Percentiles rank a stretch among this genome's conserved stretches.
Evolutionary conservation across 2,329 filamentous ascomycete genomes (phyloP).

Genomic region (Aspergillus fischeri): DNA sequence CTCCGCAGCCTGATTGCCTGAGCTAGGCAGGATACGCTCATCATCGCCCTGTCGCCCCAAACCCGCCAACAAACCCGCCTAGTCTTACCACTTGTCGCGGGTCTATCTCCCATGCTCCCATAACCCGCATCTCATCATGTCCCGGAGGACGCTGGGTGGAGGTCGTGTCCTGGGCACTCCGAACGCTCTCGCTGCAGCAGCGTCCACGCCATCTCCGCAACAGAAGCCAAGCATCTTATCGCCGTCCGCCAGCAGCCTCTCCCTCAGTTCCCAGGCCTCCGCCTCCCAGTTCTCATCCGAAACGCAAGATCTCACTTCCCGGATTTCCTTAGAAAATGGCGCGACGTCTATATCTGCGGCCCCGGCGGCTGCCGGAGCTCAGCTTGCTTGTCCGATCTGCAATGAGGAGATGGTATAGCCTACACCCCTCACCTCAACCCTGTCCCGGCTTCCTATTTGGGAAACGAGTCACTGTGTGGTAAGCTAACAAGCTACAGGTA

Average conservation of each 20-base stretch:
- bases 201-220: conserved; percentile 41
- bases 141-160: conserved; percentile 81
- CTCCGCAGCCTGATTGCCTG: background rate
- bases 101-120: conserved; percentile 31
- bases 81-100: conserved; percentile 12
- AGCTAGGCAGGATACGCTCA: background rate
- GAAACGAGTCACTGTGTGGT: background rate
- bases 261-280: conserved; percentile 71
- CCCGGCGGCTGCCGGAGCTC: conserved; percentile 56
- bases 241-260: conserved; percentile 69
- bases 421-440: background rate
- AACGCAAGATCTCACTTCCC: conserved; percentile 73
- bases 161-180: conserved; percentile 87
- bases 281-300: conserved; percentile 67
- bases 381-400: conserved; percentile 93
- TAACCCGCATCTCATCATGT: conserved; percentile 55
- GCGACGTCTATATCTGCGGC: conserved; percentile 46
- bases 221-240: conserved; percentile 49
- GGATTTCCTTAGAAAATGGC: conserved; percentile 67
- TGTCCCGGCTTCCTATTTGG: background rate
- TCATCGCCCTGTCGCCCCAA: background rate
- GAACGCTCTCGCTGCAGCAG: conserved; percentile 69
- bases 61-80: background rate
- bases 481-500: conserved; percentile 52
- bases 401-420: conserved; percentile 86